Percentiles rank a stretch among this genome's conserved stretches.
Evolutionary conservation across 1,139 yeast species (phyloP).

Genomic region (Geotrichum macrosporum): DNA sequence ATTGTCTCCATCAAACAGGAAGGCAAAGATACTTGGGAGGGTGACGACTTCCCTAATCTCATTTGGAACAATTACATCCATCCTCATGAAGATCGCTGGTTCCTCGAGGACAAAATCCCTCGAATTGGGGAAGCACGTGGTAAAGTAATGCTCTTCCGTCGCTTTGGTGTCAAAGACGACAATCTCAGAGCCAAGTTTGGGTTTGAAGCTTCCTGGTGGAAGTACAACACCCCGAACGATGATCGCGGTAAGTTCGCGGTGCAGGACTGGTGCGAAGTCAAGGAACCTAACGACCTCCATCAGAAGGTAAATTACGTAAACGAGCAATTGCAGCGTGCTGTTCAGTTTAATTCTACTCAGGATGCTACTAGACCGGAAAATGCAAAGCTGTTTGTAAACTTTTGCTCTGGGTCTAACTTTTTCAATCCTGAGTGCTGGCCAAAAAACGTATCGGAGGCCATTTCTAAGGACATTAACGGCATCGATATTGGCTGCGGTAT

Average conservation of each 20-base stretch:
- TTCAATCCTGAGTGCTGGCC: conserved; percentile 77
- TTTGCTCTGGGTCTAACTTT: conserved; percentile 71
- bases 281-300: conserved; percentile 49
- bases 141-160: conserved; percentile 59
- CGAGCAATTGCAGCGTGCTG: conserved; percentile 53
- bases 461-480: conserved; percentile 46
- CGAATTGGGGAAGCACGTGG: conserved; percentile 61
- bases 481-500: conserved; percentile 56
- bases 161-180: conserved; percentile 59
- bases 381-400: conserved; percentile 60
- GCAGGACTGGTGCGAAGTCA: conserved; percentile 72
- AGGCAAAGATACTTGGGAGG: conserved; percentile 62
- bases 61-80: conserved; percentile 59
- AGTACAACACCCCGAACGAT: conserved; percentile 61
- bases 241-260: conserved; percentile 60
- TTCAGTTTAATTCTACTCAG: conserved; percentile 42
- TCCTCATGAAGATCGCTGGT: conserved; percentile 56
- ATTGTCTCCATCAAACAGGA: conserved; percentile 71
- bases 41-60: conserved; percentile 62
- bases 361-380: conserved; percentile 38
- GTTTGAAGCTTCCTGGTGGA: conserved; percentile 65
- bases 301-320: conserved; percentile 57
- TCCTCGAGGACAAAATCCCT: conserved; percentile 55
- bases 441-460: conserved; percentile 53
- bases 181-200: conserved; percentile 49